These are phyloP conservation scores for Alternaria tenuissima DNA, from an alignment of 2,329 filamentous ascomycete genomes.

Conservation along the genomic window DNA sequence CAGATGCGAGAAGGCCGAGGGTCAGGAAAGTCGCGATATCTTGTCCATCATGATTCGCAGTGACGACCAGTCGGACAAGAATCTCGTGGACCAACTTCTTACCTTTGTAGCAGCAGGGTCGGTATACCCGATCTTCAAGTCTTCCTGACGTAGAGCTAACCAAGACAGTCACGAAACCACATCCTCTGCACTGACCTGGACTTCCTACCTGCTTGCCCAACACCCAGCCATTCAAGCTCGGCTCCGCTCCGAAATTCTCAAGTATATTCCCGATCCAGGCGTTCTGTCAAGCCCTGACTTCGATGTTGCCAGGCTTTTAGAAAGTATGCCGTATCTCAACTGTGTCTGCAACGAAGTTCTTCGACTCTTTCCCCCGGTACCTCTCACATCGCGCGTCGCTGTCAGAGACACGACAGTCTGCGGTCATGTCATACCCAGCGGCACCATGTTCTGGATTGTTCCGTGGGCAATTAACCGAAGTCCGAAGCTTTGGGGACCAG, in stretches of 20 bases:
- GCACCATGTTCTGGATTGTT: constrained; percentile 50
- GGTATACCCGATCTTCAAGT: constrained; percentile 21
- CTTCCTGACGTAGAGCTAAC: background rate
- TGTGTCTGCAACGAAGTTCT: constrained; percentile 56
- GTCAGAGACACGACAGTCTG: constrained; percentile 44
- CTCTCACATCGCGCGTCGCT: constrained; percentile 42
- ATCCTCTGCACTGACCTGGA: constrained; percentile 78
- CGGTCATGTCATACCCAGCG: constrained; percentile 50
- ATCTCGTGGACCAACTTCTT: constrained; percentile 64
- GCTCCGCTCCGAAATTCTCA: constrained; percentile 73
- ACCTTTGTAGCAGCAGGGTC: constrained; percentile 66
- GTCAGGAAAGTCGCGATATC: constrained; percentile 51
- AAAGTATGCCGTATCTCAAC: constrained; percentile 57
- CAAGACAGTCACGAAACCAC: constrained; percentile 73
- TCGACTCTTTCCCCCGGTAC: constrained; percentile 52
- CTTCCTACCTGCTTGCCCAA: constrained; percentile 72
- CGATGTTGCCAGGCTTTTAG: constrained; percentile 50
- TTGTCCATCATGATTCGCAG: constrained; percentile 61
- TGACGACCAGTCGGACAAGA: constrained; percentile 61
- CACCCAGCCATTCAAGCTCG: constrained; percentile 70
- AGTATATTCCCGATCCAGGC: constrained; percentile 61
- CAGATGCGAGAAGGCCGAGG: constrained; percentile 42
- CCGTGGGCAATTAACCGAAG: constrained; percentile 56
- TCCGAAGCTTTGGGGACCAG: constrained; percentile 53
- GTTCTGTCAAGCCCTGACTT: constrained; percentile 22